phyloP scores from a whole-genome alignment of 2,329 filamentous ascomycete species.

The Raffaelea deltoideospora region DNA sequence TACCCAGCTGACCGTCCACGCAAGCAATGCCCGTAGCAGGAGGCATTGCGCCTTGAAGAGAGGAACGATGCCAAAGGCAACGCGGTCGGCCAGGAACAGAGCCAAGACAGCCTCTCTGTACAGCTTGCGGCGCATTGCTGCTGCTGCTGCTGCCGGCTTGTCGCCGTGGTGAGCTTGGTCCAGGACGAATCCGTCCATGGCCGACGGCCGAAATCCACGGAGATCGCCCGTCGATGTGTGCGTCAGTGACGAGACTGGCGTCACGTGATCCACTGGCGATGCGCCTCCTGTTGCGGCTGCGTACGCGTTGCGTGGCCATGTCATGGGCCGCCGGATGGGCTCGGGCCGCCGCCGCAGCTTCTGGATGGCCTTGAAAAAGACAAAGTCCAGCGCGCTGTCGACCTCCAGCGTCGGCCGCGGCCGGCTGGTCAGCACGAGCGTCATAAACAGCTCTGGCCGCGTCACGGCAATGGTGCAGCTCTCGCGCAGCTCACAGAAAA shows the following conservation, averaged over 20 bases:
- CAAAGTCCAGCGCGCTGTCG: slow-evolving; percentile 21
- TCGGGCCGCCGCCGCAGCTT: slow-evolving; percentile 25
- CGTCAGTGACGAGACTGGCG: not conserved
- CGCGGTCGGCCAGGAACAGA: slow-evolving; percentile 28
- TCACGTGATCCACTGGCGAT: too few relatives aligned
- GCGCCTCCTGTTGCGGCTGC: too few relatives aligned
- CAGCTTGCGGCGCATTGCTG: not conserved
- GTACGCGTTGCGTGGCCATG: slow-evolving; percentile 6
- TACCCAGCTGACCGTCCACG: too few relatives aligned
- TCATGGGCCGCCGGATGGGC: slow-evolving; percentile 24
- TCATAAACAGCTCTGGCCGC: slow-evolving; percentile 33
- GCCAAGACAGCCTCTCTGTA: slow-evolving; percentile 25
- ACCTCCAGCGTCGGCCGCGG: slow-evolving; percentile 18
- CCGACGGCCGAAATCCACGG: slow-evolving; percentile 30
- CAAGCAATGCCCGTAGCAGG: slow-evolving; percentile 16
- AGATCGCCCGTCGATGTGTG: slow-evolving; percentile 24
- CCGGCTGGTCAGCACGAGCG: slow-evolving; percentile 25
- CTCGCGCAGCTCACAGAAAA: slow-evolving; percentile 44
- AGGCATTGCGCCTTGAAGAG: slow-evolving; percentile 19
- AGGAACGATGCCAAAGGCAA: slow-evolving; percentile 21
- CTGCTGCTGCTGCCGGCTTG: slow-evolving; percentile 8
- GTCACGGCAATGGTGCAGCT: slow-evolving; percentile 44
- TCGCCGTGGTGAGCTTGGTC: slow-evolving; percentile 14
- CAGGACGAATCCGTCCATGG: slow-evolving; percentile 35
- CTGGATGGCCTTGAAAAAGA: slow-evolving; percentile 28